Percentiles rank a stretch among this genome's conserved stretches.
Evolutionary conservation across 2,329 filamentous ascomycete species (phyloP).

Genomic region (Phyllosticta capitalensis): DNA sequence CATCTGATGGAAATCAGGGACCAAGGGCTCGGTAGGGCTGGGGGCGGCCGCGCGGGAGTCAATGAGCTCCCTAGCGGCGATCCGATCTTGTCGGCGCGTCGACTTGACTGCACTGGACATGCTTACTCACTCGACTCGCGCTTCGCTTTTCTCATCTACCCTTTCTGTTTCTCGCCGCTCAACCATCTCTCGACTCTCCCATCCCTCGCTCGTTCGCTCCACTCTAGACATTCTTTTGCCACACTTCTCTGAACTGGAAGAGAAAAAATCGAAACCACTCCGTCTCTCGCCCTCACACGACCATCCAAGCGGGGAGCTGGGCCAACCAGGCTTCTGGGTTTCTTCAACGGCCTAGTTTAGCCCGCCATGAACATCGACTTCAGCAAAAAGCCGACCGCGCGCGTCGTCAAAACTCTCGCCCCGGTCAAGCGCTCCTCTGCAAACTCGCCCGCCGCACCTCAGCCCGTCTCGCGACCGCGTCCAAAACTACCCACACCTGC

Average conservation of each 20-base stretch:
- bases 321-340: background rate
- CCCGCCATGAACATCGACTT: conserved; percentile 11
- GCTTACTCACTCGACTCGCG: background rate
- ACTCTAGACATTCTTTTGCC: conserved; percentile 6
- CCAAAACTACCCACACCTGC: conserved; percentile 4
- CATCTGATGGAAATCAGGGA: background rate
- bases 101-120: background rate
- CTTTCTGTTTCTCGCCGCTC: background rate
- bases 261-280: background rate
- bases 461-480: conserved; percentile 7
- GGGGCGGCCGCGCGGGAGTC: too few relatives aligned
- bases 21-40: background rate
- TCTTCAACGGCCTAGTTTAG: background rate
- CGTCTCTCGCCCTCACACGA: background rate
- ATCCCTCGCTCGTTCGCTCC: background rate
- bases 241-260: background rate
- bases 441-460: conserved; percentile 2
- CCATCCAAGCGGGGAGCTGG: background rate
- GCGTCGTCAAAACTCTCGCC: background rate
- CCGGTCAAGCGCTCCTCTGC: conserved; percentile 8
- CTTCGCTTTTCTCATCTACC: conserved; percentile 6
- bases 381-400: conserved; percentile 9
- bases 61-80: background rate
- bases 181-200: background rate
- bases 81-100: background rate